Percentiles rank a stretch among this genome's conserved stretches.
Evolutionary conservation across 2,329 filamentous ascomycete genomes (phyloP).

Genomic region (Xylariaceae sp.): DNA sequence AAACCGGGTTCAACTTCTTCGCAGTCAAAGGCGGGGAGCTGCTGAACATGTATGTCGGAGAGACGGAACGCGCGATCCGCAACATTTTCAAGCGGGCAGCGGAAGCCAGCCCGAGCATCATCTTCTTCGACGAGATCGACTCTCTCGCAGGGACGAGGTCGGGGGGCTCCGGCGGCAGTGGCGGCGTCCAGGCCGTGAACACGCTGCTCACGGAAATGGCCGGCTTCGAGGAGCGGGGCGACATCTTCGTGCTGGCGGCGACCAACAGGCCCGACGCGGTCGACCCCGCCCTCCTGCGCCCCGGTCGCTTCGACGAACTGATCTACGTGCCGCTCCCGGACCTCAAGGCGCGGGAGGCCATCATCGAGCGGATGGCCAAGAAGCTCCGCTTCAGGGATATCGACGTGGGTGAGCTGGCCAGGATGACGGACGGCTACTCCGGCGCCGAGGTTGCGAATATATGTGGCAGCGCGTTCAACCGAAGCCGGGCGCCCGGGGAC

Average conservation of each 20-base stretch:
- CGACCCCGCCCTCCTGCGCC: conserved; percentile 78
- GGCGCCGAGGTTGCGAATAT: conserved; percentile 71
- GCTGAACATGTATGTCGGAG: conserved; percentile 94
- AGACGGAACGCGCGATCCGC: conserved; percentile 80
- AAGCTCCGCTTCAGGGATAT: conserved; percentile 61
- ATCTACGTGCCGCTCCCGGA: conserved; percentile 84
- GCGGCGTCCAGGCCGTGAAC: conserved; percentile 74
- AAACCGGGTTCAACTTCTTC: conserved; percentile 88
- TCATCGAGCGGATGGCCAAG: conserved; percentile 63
- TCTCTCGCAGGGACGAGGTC: conserved; percentile 60
- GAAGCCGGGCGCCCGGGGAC: conserved; percentile 14
- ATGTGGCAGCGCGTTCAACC: conserved; percentile 41
- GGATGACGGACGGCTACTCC: conserved; percentile 68
- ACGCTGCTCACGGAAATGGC: conserved; percentile 94
- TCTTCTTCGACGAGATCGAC: conserved; percentile 97
- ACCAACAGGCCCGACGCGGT: conserved; percentile 86
- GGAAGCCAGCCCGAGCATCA: conserved; percentile 82
- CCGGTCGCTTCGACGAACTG: conserved; percentile 77
- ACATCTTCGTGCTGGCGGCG: conserved; percentile 81
- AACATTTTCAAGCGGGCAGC: conserved; percentile 81
- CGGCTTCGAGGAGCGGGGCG: conserved; percentile 77
- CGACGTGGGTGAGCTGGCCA: conserved; percentile 58
- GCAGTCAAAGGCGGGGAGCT: conserved; percentile 91
- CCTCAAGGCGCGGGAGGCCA: conserved; percentile 64
- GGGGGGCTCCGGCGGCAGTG: conserved; percentile 31